Percentiles rank a stretch among this genome's conserved stretches.
phyloP scores from a whole-genome alignment of 257 asterid genomes.

The Petrea volubilis region DNA sequence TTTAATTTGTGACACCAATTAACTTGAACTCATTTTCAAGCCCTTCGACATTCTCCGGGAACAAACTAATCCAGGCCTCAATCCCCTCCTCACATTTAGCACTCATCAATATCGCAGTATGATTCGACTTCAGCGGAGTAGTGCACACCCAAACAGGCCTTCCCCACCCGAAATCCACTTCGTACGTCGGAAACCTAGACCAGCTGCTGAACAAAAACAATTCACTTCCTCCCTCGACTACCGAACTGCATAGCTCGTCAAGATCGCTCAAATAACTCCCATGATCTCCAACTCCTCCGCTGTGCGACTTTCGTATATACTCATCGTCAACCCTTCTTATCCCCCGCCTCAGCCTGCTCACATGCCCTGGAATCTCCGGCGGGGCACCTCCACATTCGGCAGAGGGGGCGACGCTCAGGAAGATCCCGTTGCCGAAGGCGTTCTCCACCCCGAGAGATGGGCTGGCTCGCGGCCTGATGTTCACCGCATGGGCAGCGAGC shows the following conservation, averaged over 20 bases:
- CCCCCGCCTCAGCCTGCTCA: constrained; percentile 24
- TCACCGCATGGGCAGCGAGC: constrained; percentile 21
- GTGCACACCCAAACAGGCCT: constrained; percentile 44
- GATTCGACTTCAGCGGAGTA: constrained; percentile 29
- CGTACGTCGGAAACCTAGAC: constrained; percentile 52
- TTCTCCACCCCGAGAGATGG: neutral
- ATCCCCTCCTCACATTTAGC: constrained; percentile 49
- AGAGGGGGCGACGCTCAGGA: neutral
- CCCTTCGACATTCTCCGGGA: neutral
- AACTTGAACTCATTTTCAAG: neutral
- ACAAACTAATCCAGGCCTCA: constrained; percentile 49
- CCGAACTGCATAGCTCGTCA: neutral
- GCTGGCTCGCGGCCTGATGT: constrained; percentile 31
- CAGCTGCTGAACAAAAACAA: constrained; percentile 41
- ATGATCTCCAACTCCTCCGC: too few relatives aligned
- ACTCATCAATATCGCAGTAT: constrained; percentile 32
- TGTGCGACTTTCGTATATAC: constrained; percentile 11
- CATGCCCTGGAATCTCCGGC: constrained; percentile 7
- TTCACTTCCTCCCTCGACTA: constrained; percentile 20
- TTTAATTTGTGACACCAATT: neutral
- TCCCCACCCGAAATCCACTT: constrained; percentile 58
- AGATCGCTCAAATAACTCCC: neutral
- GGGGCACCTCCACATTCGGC: neutral
- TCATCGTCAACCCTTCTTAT: constrained; percentile 30
- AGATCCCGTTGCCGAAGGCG: neutral